Evolutionary conservation across 2,329 filamentous ascomycete genomes (phyloP), one percentile per base, ranked within the genome.

Genomic region (Calonectria naviculata): DNA sequence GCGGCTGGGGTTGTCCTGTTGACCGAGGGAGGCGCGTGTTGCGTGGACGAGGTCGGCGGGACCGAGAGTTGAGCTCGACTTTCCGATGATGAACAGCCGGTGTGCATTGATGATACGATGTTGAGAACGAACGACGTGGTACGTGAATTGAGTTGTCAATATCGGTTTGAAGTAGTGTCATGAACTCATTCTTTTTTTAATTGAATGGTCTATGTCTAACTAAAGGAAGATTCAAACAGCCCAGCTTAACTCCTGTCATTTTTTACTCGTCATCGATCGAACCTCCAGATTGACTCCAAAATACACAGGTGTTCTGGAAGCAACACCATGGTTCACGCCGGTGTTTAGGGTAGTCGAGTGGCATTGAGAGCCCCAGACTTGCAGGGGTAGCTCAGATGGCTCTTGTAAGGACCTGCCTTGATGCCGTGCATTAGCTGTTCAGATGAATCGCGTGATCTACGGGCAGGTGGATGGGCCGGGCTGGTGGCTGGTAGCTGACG

Each of bases 361-460:
- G n/a, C 52, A 58, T 38, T 58, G 52, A 58, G 52, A 58, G 52
- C 52, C 52, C 52, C 52, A 58, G n/a, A 12, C 31, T 38, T 58
- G 52, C 52, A 58, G 52, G 52, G 52, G 52, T 58, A 58, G 31
- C 31, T 58, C 52, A 31, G 52, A 58, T 58, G 31, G 52, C 52
- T 58, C 52, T 58, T 58, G 52, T 58, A 58, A 13, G 52, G 52
- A 58, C 31, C 31, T 38, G 52, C n/a, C 52, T 58, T 58, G 52
- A 58, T 58, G 52, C n/a, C 26, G 52, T 36, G 52, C 52, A 58
- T 58, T 58, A 41, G 52, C 52, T 58, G 52, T 38, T 58, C 31
- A 58, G 52, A 58, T 58, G 31, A 58, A 58, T 58, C 52, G 52
- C 52, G 52, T 58, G 52, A 58, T 58, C 52, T 58, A 58, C 52